A percentile compares a stretch with the other conserved stretches of the same genome.
phyloP scores from a whole-genome alignment of 2,329 filamentous ascomycete genomes.

The Diaporthe aspalathi region DNA sequence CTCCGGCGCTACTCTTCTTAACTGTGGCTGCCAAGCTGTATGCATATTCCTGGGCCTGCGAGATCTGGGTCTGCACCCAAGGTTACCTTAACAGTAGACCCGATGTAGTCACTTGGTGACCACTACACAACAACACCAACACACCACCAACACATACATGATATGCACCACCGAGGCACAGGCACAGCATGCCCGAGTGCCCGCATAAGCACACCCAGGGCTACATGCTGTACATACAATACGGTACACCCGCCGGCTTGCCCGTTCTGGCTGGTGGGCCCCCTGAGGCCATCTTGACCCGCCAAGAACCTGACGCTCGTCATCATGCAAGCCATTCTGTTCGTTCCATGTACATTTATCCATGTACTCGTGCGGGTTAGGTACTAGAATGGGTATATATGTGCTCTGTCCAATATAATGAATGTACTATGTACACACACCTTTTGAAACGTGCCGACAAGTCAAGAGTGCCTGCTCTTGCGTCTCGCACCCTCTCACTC shows the following conservation, averaged over 20 bases:
- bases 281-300: too few species aligned
- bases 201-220: background rate
- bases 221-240: background rate
- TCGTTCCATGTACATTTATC: background rate
- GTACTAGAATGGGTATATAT: background rate
- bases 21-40: too few species aligned
- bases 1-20: too few species aligned
- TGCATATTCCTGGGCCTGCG: too few species aligned
- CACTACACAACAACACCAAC: too few species aligned
- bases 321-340: background rate
- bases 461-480: slow-evolving; percentile 12
- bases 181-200: background rate
- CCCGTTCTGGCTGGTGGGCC: background rate
- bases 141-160: too few species aligned
- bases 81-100: too few species aligned
- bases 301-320: background rate
- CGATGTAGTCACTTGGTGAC: too few species aligned
- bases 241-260: background rate
- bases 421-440: background rate
- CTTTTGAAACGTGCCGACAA: too few species aligned
- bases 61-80: too few species aligned
- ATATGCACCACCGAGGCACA: too few species aligned
- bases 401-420: too few species aligned
- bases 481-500: background rate
- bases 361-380: background rate